Percentiles rank a stretch among this genome's conserved stretches.
phyloP scores from a whole-genome alignment of 768 basidiomycete genomes.

The Vararia minispora region DNA sequence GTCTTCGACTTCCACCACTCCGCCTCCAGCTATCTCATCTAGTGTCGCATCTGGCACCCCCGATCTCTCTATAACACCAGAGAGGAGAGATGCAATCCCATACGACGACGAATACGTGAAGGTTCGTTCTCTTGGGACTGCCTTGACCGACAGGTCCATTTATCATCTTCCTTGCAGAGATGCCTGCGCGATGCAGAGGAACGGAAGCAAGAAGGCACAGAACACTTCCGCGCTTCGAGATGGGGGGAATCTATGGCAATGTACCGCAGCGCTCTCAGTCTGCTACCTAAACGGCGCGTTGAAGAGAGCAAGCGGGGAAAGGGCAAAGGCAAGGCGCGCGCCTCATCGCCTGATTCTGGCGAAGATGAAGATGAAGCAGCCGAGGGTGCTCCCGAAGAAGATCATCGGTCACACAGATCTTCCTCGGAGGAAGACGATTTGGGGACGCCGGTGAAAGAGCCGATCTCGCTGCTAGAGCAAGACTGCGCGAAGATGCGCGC shows the following conservation, averaged over 20 bases:
- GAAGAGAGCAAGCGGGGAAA: slow-evolving; percentile 14
- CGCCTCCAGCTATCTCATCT: no score
- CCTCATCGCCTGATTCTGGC: slow-evolving; percentile 10
- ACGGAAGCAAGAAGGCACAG: slow-evolving; percentile 69
- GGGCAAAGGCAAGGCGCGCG: slow-evolving; percentile 14
- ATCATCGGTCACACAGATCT: slow-evolving; percentile 16
- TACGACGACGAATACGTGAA: no score
- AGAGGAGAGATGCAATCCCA: no score
- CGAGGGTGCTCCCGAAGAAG: slow-evolving; percentile 7
- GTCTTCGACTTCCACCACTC: no score
- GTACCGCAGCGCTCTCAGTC: slow-evolving; percentile 60
- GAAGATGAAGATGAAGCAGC: slow-evolving; percentile 15
- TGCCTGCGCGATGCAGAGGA: slow-evolving; percentile 41
- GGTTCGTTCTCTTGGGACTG: no score
- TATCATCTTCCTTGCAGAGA: slow-evolving; percentile 26
- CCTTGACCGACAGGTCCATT: no score
- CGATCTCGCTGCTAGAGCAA: slow-evolving; percentile 25
- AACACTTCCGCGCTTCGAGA: slow-evolving; percentile 47
- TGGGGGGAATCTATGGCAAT: slow-evolving; percentile 63
- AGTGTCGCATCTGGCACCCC: no score
- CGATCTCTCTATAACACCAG: no score
- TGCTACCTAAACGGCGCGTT: slow-evolving; percentile 51
- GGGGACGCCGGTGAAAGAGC: slow-evolving; percentile 10
- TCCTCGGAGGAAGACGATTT: slow-evolving; percentile 10
- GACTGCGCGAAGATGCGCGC: slow-evolving; percentile 52